Percentiles rank a stretch among this genome's conserved stretches.
phyloP scores from a whole-genome alignment of 78 protist genomes.

The Tieghemostelium lacteum region DNA sequence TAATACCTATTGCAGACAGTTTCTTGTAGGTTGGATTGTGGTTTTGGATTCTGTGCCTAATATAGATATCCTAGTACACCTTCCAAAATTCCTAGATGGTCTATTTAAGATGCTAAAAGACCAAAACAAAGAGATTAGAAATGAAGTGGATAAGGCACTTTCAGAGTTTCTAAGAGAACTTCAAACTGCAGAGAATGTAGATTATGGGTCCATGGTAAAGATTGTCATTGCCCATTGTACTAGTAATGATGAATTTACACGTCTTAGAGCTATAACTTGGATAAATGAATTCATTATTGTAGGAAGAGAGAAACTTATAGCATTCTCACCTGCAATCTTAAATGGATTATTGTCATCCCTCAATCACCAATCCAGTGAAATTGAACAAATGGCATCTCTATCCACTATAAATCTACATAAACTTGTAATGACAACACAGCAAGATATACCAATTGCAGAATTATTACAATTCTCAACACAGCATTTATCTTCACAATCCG shows the following conservation, averaged over 20 bases:
- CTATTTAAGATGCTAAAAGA: slow-evolving; percentile 91
- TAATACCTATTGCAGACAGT: slow-evolving; percentile 82
- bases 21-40: slow-evolving; percentile 91
- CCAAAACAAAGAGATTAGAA: slow-evolving; percentile 82
- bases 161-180: slow-evolving; percentile 88
- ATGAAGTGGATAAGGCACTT: slow-evolving; percentile 82
- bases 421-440: slow-evolving; percentile 22
- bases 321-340: slow-evolving; percentile 69
- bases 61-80: slow-evolving; percentile 86
- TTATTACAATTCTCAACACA: slow-evolving; percentile 32
- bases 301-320: slow-evolving; percentile 56
- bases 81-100: slow-evolving; percentile 94
- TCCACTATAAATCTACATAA: slow-evolving; percentile 34
- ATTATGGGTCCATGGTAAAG: slow-evolving; percentile 77
- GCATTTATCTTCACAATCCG: slow-evolving; percentile 47
- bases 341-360: slow-evolving; percentile 84
- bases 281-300: slow-evolving; percentile 84
- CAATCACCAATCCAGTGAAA: slow-evolving; percentile 34
- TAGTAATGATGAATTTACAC: slow-evolving; percentile 70
- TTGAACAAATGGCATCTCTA: slow-evolving; percentile 40
- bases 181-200: slow-evolving; percentile 71
- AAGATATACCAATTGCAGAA: slow-evolving; percentile 54
- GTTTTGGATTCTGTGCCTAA: slow-evolving; percentile 89
- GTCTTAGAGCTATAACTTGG: slow-evolving; percentile 90
- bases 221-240: slow-evolving; percentile 61